Evolutionary conservation across 2,329 filamentous ascomycete species (phyloP), one percentile per base, ranked within the genome.

Genomic region (Saccharata proteae): DNA sequence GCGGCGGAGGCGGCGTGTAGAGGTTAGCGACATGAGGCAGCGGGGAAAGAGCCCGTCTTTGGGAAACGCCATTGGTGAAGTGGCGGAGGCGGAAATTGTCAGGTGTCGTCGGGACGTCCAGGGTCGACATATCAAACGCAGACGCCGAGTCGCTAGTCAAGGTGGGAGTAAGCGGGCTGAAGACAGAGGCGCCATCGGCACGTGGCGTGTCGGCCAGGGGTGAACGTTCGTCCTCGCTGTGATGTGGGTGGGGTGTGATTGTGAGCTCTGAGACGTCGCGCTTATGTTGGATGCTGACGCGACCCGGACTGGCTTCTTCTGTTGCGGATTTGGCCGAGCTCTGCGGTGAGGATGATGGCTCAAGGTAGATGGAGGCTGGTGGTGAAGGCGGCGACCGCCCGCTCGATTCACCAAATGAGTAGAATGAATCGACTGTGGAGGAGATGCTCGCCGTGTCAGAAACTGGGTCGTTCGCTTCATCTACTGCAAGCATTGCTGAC

Each of bases 11-110:
- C 4, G 73, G 67, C 4, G 67, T 65, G 45, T 78, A 74, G 7
- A 85, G 57, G 37, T 77, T 79, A 5, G 76, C 74, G 0, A 76
- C 63, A 1, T 76, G 67, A 3, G 80, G 78, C 38, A 85, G 64
- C 0, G 79, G 77, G 0, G 78, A 78, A 6, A 80, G 59, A 6
- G 69, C 67, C 21, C 72, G 68, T 35, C 67, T 63, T 35, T 65
- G 61, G 3, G 70, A 74, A 2, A 69, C 64, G 15, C 74, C 69
- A n/a, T n/a, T n/a, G 27, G 54, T 72, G 21, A 57, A 48, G 24
- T 48, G 46, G 33, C 47, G 53, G 40, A 51, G 51, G 25, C 51
- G 48, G 26, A 55, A 52, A 6, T 46, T 49, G 36, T 52, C 45
- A 12, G 50, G 55, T 23, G 51, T 61, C 40, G 47, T 65, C 38